phyloP scores from a whole-genome alignment of 257 asterid genomes.

The Hygrophila difformis region DNA sequence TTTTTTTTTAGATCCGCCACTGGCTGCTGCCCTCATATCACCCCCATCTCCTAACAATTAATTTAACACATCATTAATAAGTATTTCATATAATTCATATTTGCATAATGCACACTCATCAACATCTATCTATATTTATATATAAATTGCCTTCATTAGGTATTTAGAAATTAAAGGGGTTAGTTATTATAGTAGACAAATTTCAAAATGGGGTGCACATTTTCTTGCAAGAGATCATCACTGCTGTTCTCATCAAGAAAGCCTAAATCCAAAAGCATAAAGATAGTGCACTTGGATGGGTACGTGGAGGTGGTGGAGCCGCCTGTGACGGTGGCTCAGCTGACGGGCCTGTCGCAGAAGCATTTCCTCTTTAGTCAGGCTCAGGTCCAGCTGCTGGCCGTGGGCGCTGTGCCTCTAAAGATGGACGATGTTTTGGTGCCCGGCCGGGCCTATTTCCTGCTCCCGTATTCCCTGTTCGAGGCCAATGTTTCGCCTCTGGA shows the following conservation, averaged over 20 bases:
- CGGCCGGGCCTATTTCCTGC: constrained; percentile 37
- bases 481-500: constrained; percentile 39
- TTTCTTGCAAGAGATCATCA: constrained; percentile 24
- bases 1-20: too few relatives aligned
- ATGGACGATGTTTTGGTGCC: constrained; percentile 25
- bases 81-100: too few relatives aligned
- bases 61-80: too few relatives aligned
- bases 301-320: constrained; percentile 29
- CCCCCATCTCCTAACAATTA: too few relatives aligned
- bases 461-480: constrained; percentile 37
- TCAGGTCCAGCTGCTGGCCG: constrained; percentile 29
- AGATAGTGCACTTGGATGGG: constrained; percentile 39
- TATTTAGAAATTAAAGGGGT: too few relatives aligned
- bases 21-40: too few relatives aligned
- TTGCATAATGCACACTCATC: too few relatives aligned
- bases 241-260: constrained; percentile 7
- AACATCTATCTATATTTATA: too few relatives aligned
- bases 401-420: constrained; percentile 30
- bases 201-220: constrained; percentile 29
- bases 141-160: too few relatives aligned
- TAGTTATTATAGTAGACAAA: too few relatives aligned
- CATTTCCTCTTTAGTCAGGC: constrained; percentile 39
- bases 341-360: constrained; percentile 23
- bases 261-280: constrained; percentile 16
- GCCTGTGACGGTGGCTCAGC: constrained; percentile 37